Base-by-base conservation (phyloP, 495 filamentous ascomycete species). In the Hyaloscypha finlandica region DNA sequence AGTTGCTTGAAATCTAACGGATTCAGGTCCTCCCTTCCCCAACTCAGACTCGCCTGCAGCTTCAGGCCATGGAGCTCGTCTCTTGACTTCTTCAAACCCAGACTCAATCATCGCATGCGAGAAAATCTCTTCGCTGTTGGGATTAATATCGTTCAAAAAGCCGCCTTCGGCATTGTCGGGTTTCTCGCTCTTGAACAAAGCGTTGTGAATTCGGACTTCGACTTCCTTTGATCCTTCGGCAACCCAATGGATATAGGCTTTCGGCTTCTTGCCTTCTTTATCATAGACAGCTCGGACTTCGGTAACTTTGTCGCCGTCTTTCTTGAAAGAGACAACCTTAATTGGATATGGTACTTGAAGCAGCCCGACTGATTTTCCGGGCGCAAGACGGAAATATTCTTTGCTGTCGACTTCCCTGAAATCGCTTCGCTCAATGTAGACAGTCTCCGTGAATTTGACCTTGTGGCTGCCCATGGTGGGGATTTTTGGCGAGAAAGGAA, bases 161-260 rank as follows among this genome's bases (percentile, higher is more conserved):
- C 93, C 92, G 9, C 87, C 90, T 16, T 87, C 87, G 29, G 87
- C 89, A 12, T 81, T 76, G 22, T 85, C 80, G 61, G 95, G 95
- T 66, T 94, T 89, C 45, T 92, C 89, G 1, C 88, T 90, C 73
- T 91, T 92, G 86, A 99, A 97, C 4, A 99, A 84, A 8, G 87
- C 79, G 74, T 96, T 90, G 77, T 93, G 89, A 31, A 94, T 78
- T 51, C 94, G 89, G 57, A 88, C 90, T 74, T 94, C 90, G n/a
- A 89, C 90, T 70, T 85, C 86, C n/a, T 74, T 77, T 22, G 92
- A 84, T 55, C 84, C 83, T 61, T 90, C 85, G 0, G 78, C 76
- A 2, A 97, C 90, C 94, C 94, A 98, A 71, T 97, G 93, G 74
- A 99, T 97, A 76, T 88, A 93, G 0, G 89, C 88, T 78, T 94